Percentiles rank a stretch among this genome's conserved stretches.
Conservation (phyloP, 495 filamentous ascomycete genomes). For the Daldinia vernicosa region DNA sequence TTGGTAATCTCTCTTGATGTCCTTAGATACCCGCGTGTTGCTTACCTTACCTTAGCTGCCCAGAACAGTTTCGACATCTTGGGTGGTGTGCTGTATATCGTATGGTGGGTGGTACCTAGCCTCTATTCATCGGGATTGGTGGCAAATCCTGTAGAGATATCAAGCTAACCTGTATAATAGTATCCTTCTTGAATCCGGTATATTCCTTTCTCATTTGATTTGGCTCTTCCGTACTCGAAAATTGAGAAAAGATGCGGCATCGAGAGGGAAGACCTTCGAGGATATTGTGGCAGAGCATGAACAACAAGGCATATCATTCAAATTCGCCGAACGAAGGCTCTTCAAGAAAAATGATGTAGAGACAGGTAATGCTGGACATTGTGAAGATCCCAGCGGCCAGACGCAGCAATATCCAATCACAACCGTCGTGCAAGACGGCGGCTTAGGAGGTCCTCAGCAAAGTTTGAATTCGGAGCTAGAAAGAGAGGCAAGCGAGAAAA, state of each 20-base stretch:
- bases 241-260: constrained; percentile 65
- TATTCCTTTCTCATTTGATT: constrained; percentile 72
- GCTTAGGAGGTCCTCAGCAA: neutral
- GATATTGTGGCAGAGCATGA: constrained; percentile 63
- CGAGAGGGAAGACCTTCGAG: constrained; percentile 67
- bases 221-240: constrained; percentile 73
- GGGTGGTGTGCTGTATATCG: constrained; percentile 73
- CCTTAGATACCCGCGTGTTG: neutral
- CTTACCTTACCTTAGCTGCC: constrained; percentile 54
- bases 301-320: constrained; percentile 47
- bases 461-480: neutral
- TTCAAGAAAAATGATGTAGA: constrained; percentile 15
- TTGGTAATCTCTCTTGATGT: constrained; percentile 55
- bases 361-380: neutral
- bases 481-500: neutral
- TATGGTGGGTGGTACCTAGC: constrained; percentile 59
- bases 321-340: constrained; percentile 52
- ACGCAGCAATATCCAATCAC: neutral
- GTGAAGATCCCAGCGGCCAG: neutral
- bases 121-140: neutral
- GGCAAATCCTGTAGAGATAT: too few relatives aligned
- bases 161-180: constrained; percentile 47
- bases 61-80: constrained; percentile 76
- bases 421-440: neutral
- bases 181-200: constrained; percentile 71